Conservation (phyloP, 495 filamentous ascomycete species). For the Aspergillus asperescens region DNA sequence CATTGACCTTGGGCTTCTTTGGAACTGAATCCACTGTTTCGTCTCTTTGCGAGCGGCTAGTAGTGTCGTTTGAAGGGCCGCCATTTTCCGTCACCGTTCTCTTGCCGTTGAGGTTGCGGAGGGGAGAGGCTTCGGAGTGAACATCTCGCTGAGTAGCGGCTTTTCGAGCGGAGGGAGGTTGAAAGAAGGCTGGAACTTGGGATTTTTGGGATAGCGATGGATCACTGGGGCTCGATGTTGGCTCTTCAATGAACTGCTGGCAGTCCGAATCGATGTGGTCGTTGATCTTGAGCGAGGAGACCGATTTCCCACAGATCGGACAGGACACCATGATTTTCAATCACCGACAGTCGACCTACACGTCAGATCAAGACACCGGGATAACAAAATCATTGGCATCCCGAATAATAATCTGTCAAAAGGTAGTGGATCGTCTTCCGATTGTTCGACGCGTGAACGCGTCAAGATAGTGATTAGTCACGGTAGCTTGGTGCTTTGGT, state of each 20-base stretch:
- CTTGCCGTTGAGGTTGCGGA: slow-evolving; percentile 33
- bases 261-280: slow-evolving; percentile 86
- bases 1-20: slow-evolving; percentile 58
- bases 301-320: slow-evolving; percentile 76
- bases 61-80: slow-evolving; percentile 13
- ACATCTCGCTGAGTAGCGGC: slow-evolving; percentile 22
- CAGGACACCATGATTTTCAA: slow-evolving; percentile 66
- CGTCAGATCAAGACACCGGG: not conserved
- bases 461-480: slow-evolving; percentile 8
- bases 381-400: not conserved
- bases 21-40: slow-evolving; percentile 31
- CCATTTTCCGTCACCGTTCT: slow-evolving; percentile 28
- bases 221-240: slow-evolving; percentile 35
- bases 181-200: slow-evolving; percentile 69
- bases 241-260: slow-evolving; percentile 50
- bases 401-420: not conserved
- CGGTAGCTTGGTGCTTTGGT: not conserved
- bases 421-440: not conserved
- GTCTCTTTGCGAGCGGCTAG: slow-evolving; percentile 16
- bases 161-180: slow-evolving; percentile 56
- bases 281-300: slow-evolving; percentile 77
- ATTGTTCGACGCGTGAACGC: slow-evolving; percentile 12
- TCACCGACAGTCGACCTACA: not conserved
- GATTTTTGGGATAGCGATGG: slow-evolving; percentile 43
- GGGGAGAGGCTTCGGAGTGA: slow-evolving; percentile 21